phyloP scores from a whole-genome alignment of 495 filamentous ascomycete species.

The Trichocladium uniseriatum region DNA sequence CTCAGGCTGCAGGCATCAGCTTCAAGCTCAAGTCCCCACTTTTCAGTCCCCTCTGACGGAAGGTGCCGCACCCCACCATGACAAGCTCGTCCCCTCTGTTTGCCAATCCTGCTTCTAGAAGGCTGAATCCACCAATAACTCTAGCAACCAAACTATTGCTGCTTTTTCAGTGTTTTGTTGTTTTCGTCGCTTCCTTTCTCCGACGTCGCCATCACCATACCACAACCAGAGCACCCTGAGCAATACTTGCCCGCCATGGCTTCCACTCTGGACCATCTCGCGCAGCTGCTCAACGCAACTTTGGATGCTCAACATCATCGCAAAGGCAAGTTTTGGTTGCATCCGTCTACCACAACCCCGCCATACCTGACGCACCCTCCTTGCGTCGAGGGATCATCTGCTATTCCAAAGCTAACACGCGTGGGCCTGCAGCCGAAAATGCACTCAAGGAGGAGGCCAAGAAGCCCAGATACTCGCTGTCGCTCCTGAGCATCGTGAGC shows the following conservation, averaged over 20 bases:
- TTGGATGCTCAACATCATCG: slow-evolving; percentile 78
- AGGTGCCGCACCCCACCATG: slow-evolving; percentile 6
- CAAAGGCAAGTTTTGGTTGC: slow-evolving; percentile 53
- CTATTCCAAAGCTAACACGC: slow-evolving; percentile 10
- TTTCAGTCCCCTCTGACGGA: not conserved
- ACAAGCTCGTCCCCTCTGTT: slow-evolving; percentile 2
- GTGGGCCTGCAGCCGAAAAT: slow-evolving; percentile 58
- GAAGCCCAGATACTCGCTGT: slow-evolving; percentile 77
- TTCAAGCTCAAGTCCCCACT: not conserved
- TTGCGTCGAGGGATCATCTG: not conserved
- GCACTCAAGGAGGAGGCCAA: slow-evolving; percentile 64
- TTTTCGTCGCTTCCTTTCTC: slow-evolving; percentile 2
- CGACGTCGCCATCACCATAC: slow-evolving; percentile 3
- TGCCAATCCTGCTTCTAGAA: slow-evolving; percentile 3
- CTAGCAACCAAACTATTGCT: slow-evolving; percentile 11
- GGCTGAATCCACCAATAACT: slow-evolving; percentile 12
- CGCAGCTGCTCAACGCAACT: slow-evolving; percentile 74
- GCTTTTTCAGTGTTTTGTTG: slow-evolving; percentile 17
- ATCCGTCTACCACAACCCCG: slow-evolving; percentile 4
- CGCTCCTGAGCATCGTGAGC: slow-evolving; percentile 80
- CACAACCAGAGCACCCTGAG: not conserved
- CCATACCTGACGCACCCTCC: not conserved
- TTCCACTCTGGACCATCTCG: slow-evolving; percentile 59
- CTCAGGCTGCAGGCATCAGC: not conserved
- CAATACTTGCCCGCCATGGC: slow-evolving; percentile 51